phyloP scores from a whole-genome alignment of 164 flowering plant genomes.

The Dillenia turbinata region DNA sequence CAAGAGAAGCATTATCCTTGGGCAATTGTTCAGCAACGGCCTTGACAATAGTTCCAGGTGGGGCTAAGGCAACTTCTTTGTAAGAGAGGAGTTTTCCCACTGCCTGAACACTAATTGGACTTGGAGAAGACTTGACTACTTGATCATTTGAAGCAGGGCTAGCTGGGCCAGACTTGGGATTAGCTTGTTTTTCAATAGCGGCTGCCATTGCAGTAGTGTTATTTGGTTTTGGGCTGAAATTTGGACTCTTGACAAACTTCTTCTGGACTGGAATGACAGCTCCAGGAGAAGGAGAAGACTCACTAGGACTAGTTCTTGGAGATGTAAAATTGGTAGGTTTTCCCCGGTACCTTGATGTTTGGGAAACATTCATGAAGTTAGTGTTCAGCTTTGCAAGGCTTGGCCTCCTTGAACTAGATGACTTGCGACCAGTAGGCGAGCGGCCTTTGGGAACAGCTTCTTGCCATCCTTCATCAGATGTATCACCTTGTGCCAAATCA shows the following conservation, averaged over 20 bases:
- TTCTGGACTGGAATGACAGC: slow-evolving; percentile 27
- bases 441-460: slow-evolving; percentile 80
- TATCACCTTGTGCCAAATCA: slow-evolving; percentile 35
- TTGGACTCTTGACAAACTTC: slow-evolving; percentile 52
- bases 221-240: slow-evolving; percentile 52
- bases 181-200: slow-evolving; percentile 34
- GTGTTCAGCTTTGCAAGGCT: slow-evolving; percentile 69
- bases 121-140: slow-evolving; percentile 36
- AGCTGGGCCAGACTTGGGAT: slow-evolving; percentile 47
- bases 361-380: slow-evolving; percentile 46
- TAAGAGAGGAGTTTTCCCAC: slow-evolving; percentile 76
- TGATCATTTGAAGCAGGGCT: slow-evolving; percentile 46
- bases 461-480: slow-evolving; percentile 84
- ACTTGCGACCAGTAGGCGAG: slow-evolving; percentile 44
- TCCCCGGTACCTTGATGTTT: slow-evolving; percentile 44
- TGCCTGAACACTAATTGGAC: slow-evolving; percentile 48
- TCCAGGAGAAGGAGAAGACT: slow-evolving; percentile 31
- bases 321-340: slow-evolving; percentile 41
- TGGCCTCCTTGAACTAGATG: slow-evolving; percentile 56
- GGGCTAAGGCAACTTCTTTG: slow-evolving; percentile 89
- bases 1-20: slow-evolving; percentile 25
- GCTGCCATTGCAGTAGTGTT: slow-evolving; percentile 18
- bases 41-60: slow-evolving; percentile 84
- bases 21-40: slow-evolving; percentile 54
- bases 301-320: slow-evolving; percentile 44